These are phyloP conservation scores for Paracoccidioides brasiliensis DNA, from an alignment of 2,329 filamentous ascomycete species.

Conservation along the genomic window DNA sequence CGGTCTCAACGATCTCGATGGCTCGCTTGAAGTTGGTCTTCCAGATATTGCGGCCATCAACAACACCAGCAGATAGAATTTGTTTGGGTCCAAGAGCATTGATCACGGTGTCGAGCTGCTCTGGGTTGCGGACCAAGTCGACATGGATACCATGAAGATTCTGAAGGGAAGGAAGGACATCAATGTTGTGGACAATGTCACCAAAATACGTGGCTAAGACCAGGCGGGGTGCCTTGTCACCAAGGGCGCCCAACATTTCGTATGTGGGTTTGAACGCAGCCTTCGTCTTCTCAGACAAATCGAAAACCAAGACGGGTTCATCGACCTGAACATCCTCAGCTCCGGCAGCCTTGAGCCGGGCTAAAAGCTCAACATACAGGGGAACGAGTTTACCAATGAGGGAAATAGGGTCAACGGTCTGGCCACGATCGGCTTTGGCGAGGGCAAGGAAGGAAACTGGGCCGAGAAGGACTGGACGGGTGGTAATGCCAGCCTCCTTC, in stretches of 20 bases:
- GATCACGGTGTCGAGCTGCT: slow-evolving; percentile 83
- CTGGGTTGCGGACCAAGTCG: slow-evolving; percentile 94
- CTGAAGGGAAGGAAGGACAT: slow-evolving; percentile 61
- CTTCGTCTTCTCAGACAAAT: slow-evolving; percentile 82
- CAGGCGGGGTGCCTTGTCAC: slow-evolving; percentile 71
- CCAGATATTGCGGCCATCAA: slow-evolving; percentile 99
- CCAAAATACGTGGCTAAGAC: slow-evolving; percentile 97
- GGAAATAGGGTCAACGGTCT: slow-evolving; percentile 84
- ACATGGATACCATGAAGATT: slow-evolving; percentile 77
- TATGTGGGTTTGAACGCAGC: slow-evolving; percentile 96
- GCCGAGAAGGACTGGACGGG: slow-evolving; percentile 86
- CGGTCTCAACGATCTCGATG: slow-evolving; percentile 79
- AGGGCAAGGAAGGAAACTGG: slow-evolving; percentile 96
- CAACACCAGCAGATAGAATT: slow-evolving; percentile 85
- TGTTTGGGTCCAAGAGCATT: slow-evolving; percentile 77
- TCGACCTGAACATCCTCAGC: slow-evolving; percentile 97
- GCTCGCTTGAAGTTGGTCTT: slow-evolving; percentile 98
- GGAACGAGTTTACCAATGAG: slow-evolving; percentile 88
- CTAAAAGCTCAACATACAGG: slow-evolving; percentile 84
- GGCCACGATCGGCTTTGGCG: slow-evolving; percentile 93
- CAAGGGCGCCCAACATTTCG: slow-evolving; percentile 62
- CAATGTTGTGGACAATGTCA: slow-evolving; percentile 98
- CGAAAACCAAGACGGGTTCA: slow-evolving; percentile 92
- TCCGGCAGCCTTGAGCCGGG: slow-evolving; percentile 89
- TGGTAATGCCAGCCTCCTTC: slow-evolving; percentile 88